Evolutionary conservation across 768 basidiomycete species (phyloP).

Genomic region (Naganishia onofrii): DNA sequence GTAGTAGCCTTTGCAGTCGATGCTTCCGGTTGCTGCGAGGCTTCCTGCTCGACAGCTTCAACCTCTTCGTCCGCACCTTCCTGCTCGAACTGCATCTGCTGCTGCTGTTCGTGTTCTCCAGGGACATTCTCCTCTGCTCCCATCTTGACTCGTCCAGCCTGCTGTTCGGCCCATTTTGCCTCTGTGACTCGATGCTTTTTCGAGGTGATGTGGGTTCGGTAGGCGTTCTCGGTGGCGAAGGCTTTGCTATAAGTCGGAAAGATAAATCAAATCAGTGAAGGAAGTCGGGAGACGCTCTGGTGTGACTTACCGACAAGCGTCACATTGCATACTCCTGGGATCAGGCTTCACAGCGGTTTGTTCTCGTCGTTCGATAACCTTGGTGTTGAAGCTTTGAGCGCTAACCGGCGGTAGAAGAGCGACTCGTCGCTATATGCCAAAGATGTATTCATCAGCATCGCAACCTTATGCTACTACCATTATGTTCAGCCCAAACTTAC

Average conservation of each 20-base stretch:
- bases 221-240: constrained; percentile 85
- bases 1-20: neutral
- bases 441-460: neutral
- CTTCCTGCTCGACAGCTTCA: neutral
- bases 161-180: constrained; percentile 53
- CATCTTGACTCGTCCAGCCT: constrained; percentile 35
- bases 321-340: constrained; percentile 62
- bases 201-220: constrained; percentile 78
- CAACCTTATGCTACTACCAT: neutral
- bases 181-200: constrained; percentile 84
- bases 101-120: constrained; percentile 24
- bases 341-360: constrained; percentile 71
- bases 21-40: neutral
- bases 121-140: constrained; percentile 21
- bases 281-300: neutral
- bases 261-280: neutral
- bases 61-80: constrained; percentile 10
- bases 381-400: constrained; percentile 74
- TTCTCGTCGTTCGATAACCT: constrained; percentile 72
- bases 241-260: constrained; percentile 63
- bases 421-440: constrained; percentile 63
- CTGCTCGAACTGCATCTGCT: constrained; percentile 11
- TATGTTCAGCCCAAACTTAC: constrained; percentile 35
- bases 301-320: constrained; percentile 76
- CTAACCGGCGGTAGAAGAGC: constrained; percentile 84